These are phyloP conservation scores for Colletotrichum sidae DNA, from an alignment of 2,329 filamentous ascomycete species.

Conservation along the genomic window DNA sequence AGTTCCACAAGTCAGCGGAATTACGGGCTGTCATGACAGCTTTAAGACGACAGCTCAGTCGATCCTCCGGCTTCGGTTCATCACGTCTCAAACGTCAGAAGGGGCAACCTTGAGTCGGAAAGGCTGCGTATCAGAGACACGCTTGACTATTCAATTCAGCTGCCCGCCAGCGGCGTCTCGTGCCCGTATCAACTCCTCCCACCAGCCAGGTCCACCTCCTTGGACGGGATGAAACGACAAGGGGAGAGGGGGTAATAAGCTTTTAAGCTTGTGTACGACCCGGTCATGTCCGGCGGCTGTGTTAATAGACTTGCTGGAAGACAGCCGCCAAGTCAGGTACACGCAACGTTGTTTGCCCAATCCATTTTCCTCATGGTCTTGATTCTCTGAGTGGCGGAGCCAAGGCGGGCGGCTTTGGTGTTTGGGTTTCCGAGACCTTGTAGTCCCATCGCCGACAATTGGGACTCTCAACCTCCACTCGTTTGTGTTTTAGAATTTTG, in stretches of 20 bases:
- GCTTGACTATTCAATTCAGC: neutral
- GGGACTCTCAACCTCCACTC: no score
- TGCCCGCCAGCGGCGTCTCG: conserved; percentile 1
- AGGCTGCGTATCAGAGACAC: neutral
- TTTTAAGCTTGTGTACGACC: conserved; percentile 11
- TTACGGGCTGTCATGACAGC: neutral
- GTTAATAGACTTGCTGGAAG: neutral
- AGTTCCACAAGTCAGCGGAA: neutral
- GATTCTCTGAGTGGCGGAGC: no score
- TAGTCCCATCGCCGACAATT: no score
- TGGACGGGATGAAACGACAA: conserved; percentile 7
- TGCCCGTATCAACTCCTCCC: conserved; percentile 9
- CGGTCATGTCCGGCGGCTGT: conserved; percentile 10
- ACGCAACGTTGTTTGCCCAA: neutral
- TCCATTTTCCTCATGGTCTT: neutral
- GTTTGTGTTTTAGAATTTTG: no score
- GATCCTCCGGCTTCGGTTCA: neutral
- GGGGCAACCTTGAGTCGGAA: neutral
- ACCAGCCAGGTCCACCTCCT: neutral
- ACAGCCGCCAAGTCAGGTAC: neutral
- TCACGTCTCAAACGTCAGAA: no score
- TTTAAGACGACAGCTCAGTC: neutral
- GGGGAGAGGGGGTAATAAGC: neutral
- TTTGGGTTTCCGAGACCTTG: no score
- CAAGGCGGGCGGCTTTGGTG: no score